Base-by-base conservation (phyloP, 805 yeast genomes). In the Lachancea fermentati region DNA sequence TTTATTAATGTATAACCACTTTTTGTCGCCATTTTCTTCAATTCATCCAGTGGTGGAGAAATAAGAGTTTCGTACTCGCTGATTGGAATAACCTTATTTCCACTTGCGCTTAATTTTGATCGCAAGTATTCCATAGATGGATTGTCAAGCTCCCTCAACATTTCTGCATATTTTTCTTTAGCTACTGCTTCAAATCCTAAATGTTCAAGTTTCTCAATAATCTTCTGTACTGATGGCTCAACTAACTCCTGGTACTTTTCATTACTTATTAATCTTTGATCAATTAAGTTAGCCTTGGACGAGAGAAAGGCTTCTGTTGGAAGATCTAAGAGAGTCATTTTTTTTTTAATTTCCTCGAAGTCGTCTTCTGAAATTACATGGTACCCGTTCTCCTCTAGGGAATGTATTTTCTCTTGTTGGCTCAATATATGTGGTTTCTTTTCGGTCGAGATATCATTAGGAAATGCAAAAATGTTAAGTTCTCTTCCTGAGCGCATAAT, bases 391-490 rank as follows among this genome's bases (percentile, higher is more conserved):
- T 24, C 31, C 4, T 30, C 33, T 3, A 46, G 30, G 29, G 41
- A 35, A 4, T 34, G 41, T 24, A 26, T 16, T n/a, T 40, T 30
- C 32, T 45, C 36, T 15, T 48, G 49, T 24, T 41, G 16, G 4
- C 53, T 37, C 4, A 42, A 47, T 2, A 42, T 8, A 6, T 36
- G 39, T 15, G 42, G 26, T 13, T 43, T 32, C 9, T 40, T 37
- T 12, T 46, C 45, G 13, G 43, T 19, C 3, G 37, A 32, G 34
- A 55, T 41, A 18, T 46, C 60, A 36, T 50, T 57, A 6, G 63
- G 58, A 24, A 53, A 44, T 12, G 62, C 60, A 24, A 59, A 38
- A 12, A 59, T 31, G 25, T 57, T 53, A 22, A 43, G 54, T 4
- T 50, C 45, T 4, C 52, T 46, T 14, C 63, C 54, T 9, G 56